These are phyloP conservation scores for Leccinum longicurvipes DNA, from an alignment of 768 basidiomycete genomes.

Conservation along the genomic window DNA sequence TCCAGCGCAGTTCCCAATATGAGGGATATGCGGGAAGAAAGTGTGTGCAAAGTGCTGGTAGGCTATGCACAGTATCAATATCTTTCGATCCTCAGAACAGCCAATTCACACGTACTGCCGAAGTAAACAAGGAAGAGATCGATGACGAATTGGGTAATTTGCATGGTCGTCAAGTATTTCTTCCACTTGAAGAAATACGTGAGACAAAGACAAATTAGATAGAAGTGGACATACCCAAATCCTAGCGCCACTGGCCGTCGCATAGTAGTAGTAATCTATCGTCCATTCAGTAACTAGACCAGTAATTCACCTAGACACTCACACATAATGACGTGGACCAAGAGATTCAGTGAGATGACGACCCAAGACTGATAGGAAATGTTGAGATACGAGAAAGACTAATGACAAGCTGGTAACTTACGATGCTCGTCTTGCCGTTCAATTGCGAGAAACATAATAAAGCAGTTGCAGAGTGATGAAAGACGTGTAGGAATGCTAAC, in stretches of 20 bases:
- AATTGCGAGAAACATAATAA: constrained; percentile 92
- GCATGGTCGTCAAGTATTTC: constrained; percentile 94
- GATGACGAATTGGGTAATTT: constrained; percentile 94
- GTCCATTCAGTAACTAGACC: not conserved
- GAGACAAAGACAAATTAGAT: not conserved
- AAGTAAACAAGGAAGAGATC: constrained; percentile 92
- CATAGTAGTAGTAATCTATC: constrained; percentile 98
- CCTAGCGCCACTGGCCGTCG: constrained; percentile 92
- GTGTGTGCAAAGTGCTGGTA: constrained; percentile 78
- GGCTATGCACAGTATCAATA: constrained; percentile 35
- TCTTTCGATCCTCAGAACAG: not conserved
- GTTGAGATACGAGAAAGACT: not conserved
- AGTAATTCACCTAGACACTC: constrained; percentile 31
- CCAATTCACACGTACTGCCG: constrained; percentile 64
- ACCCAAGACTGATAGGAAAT: constrained; percentile 80
- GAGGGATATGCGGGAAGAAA: constrained; percentile 65
- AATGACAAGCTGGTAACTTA: constrained; percentile 40
- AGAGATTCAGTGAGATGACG: constrained; percentile 85
- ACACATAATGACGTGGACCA: constrained; percentile 99
- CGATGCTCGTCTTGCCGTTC: constrained; percentile 91
- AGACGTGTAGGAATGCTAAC: constrained; percentile 94
- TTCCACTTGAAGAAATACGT: constrained; percentile 71
- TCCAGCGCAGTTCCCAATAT: constrained; percentile 80
- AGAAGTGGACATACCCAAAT: constrained; percentile 72
- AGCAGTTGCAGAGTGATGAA: constrained; percentile 98